Evolutionary conservation across 2,329 filamentous ascomycete genomes (phyloP), one percentile per base, ranked within the genome.

Genomic region (Ploettnerulaceae sp.): DNA sequence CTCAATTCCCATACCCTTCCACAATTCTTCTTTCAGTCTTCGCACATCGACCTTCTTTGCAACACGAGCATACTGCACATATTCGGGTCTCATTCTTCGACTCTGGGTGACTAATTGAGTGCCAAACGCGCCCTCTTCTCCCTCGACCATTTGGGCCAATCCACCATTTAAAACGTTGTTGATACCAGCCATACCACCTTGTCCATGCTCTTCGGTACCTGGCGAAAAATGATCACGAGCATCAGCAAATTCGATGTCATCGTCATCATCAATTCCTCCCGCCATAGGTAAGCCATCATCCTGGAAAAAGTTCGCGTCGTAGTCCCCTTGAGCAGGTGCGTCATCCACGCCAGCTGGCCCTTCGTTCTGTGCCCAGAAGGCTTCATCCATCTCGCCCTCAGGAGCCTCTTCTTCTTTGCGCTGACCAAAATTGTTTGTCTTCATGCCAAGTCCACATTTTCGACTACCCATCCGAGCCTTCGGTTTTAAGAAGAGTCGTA

Each of bases 281-380:
- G 78, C 72, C 58, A 88, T 77, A 1, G 83, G 82, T 54, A 90
- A 71, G 1, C 77, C 84, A 57, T 91, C 87, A 61, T 97, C 93
- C 60, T 93, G 85, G 72, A 97, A 98, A 76, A 97, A 98, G 66
- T 97, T 86, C 49, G 93, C 91, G 64, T 97, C 89, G 67, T 97
- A 98, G 62, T 94, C 84, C 51, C 90, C 90, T 57, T 80, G 73
- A 2, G 76, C 66, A 1, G 69, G 75, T 3, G 72, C 76, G 34
- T 81, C 80, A 18, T 84, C 82, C 40, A 71, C 68, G 39, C 64
- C 62, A 34, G 64, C 58, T 63, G 63, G 41, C 70, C 77, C 56
- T 70, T 81, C 64, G 79, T 86, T 68, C 31, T 79, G 76, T 4
- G 93, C 93, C 89, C 93, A 98, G 70, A 95, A 97, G 15, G 86